These are phyloP conservation scores for Nemania diffusa DNA, from an alignment of 2,329 filamentous ascomycete genomes.

Conservation along the genomic window DNA sequence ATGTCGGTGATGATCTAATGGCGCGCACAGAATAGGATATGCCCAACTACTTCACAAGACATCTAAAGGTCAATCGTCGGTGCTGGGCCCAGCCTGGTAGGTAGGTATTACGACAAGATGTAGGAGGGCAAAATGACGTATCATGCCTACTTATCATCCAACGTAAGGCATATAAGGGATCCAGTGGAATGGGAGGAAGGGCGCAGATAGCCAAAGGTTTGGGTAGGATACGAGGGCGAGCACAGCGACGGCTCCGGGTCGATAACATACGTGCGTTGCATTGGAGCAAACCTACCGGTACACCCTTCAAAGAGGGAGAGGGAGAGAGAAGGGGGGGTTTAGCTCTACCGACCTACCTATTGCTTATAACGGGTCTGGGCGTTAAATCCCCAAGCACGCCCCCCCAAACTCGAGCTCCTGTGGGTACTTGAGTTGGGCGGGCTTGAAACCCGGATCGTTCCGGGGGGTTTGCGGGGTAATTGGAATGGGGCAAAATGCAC, in stretches of 20 bases:
- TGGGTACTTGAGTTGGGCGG: slow-evolving; percentile 9
- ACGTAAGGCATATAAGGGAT: slow-evolving; percentile 5
- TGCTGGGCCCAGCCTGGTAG: neutral
- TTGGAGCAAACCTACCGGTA: neutral
- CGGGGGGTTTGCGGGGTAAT: slow-evolving; percentile 38
- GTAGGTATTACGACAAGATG: slow-evolving; percentile 2
- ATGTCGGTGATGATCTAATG: slow-evolving; percentile 42
- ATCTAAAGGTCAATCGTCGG: neutral
- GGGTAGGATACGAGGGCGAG: neutral
- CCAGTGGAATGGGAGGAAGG: neutral
- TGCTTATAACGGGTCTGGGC: neutral
- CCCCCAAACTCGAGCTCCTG: slow-evolving; percentile 13
- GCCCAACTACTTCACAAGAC: slow-evolving; percentile 25
- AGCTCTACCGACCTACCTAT: neutral
- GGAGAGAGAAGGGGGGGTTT: neutral
- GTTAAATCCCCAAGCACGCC: neutral
- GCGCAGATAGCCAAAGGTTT: neutral
- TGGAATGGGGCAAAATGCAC: neutral
- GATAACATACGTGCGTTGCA: neutral
- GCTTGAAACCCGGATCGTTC: slow-evolving; percentile 32
- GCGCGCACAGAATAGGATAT: slow-evolving; percentile 26
- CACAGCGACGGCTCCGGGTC: slow-evolving; percentile 4
- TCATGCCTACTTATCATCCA: slow-evolving; percentile 15
- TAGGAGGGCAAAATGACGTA: slow-evolving; percentile 18
- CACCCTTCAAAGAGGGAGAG: neutral